These are phyloP conservation scores for Aspergillus caelatus DNA, from an alignment of 2,329 filamentous ascomycete species.

Conservation along the genomic window DNA sequence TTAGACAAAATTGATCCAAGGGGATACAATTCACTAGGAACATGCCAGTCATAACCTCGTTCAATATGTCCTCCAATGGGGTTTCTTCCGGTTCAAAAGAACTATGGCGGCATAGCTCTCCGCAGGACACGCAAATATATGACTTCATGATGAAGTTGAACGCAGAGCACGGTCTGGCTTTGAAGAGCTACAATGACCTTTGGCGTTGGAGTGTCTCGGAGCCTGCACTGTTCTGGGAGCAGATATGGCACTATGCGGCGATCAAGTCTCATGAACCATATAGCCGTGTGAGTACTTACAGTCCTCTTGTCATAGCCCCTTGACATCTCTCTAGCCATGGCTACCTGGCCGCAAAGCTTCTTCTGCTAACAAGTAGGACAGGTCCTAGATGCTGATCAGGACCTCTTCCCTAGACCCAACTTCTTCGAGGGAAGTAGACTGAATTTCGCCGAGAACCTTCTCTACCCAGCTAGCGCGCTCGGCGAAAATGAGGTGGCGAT, in stretches of 20 bases:
- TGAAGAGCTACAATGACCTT: slow-evolving; percentile 72
- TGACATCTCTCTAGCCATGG: neutral
- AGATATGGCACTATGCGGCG: slow-evolving; percentile 81
- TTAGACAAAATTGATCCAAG: neutral
- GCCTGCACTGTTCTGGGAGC: slow-evolving; percentile 77
- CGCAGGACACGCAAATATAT: slow-evolving; percentile 70
- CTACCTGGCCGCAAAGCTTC: neutral
- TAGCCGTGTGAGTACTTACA: slow-evolving; percentile 33
- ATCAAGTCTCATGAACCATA: slow-evolving; percentile 69
- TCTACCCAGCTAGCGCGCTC: slow-evolving; percentile 68
- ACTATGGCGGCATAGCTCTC: slow-evolving; percentile 73
- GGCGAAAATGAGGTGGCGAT: slow-evolving; percentile 68
- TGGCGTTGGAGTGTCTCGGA: slow-evolving; percentile 84
- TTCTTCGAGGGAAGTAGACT: slow-evolving; percentile 80
- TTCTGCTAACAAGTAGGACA: slow-evolving; percentile 37
- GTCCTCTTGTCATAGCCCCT: neutral
- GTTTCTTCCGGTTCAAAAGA: slow-evolving; percentile 37
- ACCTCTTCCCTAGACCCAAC: slow-evolving; percentile 82
- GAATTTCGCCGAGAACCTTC: slow-evolving; percentile 94
- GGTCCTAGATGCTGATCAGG: slow-evolving; percentile 68
- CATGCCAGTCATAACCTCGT: neutral
- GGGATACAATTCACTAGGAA: neutral
- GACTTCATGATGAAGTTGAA: slow-evolving; percentile 72
- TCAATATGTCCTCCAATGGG: slow-evolving; percentile 14
- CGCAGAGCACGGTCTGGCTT: slow-evolving; percentile 63